Conservation (phyloP, 208 protist genomes). For the Naegleria fowleri region DNA sequence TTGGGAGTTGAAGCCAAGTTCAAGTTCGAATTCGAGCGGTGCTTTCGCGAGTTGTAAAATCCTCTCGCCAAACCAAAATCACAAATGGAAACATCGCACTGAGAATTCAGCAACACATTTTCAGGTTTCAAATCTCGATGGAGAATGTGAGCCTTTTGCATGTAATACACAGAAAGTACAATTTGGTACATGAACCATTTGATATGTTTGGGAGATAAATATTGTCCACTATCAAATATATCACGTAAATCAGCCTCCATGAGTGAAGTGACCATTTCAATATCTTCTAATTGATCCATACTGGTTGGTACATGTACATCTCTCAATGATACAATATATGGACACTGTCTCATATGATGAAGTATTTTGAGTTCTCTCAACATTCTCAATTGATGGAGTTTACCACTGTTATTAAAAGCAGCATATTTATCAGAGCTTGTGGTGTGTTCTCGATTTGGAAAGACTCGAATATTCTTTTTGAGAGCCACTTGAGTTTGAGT, state of each 20-base stretch:
- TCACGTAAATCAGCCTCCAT: slow-evolving; percentile 80
- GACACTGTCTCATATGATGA: slow-evolving; percentile 70
- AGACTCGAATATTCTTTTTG: slow-evolving; percentile 91
- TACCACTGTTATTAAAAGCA: background rate
- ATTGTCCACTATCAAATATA: slow-evolving; percentile 62
- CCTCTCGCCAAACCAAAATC: slow-evolving; percentile 82
- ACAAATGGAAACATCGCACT: slow-evolving; percentile 78
- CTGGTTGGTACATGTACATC: slow-evolving; percentile 30
- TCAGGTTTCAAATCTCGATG: slow-evolving; percentile 92
- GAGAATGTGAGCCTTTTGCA: slow-evolving; percentile 90
- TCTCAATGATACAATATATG: slow-evolving; percentile 59
- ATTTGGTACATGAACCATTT: slow-evolving; percentile 84
- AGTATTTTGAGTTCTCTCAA: slow-evolving; percentile 91
- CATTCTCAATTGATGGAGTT: slow-evolving; percentile 66
- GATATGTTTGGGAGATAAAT: slow-evolving; percentile 62
- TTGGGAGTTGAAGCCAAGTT: too few species aligned
- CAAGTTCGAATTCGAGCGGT: too few species aligned
- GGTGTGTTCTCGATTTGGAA: slow-evolving; percentile 49
- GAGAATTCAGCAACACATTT: slow-evolving; percentile 81
- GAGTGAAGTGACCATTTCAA: slow-evolving; percentile 64
- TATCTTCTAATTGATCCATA: slow-evolving; percentile 34
- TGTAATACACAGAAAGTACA: slow-evolving; percentile 83
- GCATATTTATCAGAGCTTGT: background rate
- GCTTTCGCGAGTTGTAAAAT: background rate
- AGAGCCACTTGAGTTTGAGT: slow-evolving; percentile 86